Base-by-base conservation (phyloP, 2,329 filamentous ascomycete species). In the Ceratocystis diversiconidia region DNA sequence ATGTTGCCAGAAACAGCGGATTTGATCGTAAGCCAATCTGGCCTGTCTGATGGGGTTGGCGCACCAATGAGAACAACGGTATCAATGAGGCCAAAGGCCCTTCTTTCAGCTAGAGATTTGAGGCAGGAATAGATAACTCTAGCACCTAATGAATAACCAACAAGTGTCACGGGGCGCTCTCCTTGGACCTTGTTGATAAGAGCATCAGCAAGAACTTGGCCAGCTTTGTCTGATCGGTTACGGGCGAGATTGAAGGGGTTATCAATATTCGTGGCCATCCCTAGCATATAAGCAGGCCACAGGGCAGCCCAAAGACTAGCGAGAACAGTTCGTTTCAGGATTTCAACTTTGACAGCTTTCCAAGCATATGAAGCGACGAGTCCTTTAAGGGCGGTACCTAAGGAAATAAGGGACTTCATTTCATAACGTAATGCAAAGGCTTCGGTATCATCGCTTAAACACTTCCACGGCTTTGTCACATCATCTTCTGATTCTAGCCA, bases 391-490 rank as follows among this genome's bases (percentile, higher is more conserved):
- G 87, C 83, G 65, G 85, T 84, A 0, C 92, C 92, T 0, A 96
- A 82, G 10, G 84, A 83, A 67, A 95, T 78, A 1, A 96, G 78
- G 1, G 87, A 83, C 67, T 88, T 82, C 70, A 92, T 84, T 75
- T 96, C 92, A 77, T 88, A 96, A 2, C 89, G 83, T 5, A 96
- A 77, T 0, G 90, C 91, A 72, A 96, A 96, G 0, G 89, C 85
- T 73, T 96, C 92, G 1, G 87, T 82, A 68, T 88, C 82, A 41
- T 82, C 77, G 2, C 84, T 83, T 12, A 96, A 79, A 36, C 87
- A 85, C 41, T 83, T 82, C 92, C 92, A 96, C 0, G 92, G 91
- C 68, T 83, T 82, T 4, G 87, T 82, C 30, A 95, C 83, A 70
- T 96, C 90, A 36, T 87, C 82, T 69, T 88, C 84, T 6, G 84